Evolutionary conservation across 2,329 filamentous ascomycete species (phyloP), one percentile per base, ranked within the genome.

Genomic region (Laburnicola sp.): DNA sequence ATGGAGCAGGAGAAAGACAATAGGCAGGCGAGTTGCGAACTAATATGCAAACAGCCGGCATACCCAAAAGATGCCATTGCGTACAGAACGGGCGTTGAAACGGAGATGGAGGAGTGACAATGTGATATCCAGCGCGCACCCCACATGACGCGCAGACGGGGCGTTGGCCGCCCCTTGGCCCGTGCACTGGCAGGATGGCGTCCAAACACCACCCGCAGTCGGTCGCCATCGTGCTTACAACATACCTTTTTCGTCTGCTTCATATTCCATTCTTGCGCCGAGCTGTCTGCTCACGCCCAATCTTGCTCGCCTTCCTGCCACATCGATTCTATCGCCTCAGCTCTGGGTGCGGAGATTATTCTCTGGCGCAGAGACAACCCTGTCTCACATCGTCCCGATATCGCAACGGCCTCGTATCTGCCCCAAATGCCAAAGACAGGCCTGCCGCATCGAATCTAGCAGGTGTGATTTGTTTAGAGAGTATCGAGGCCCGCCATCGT

Each of bases 341-440:
- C 16, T 37, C 34, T 45, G 43, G 34, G 43, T 45, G 37, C 43
- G 43, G 43, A 45, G 43, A 45, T 37, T 44, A 37, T 30, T 38
- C 30, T 25, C 21, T 23, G 34, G 35, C 27, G 43, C 43, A 45
- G 16, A 30, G 16, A 16, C 16, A 16, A 27, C 43, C 34, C 43
- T 34, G 38, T 34, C 30, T 25, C 43, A 26, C 43, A 38, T 45
- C 43, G 23, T 45, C 43, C 43, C 43, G 43, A 45, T 45, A 45
- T 45, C 43, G 43, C 34, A 45, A 38, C 7, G 3, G n/a, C 34
- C 34, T 37, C 32, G 34, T 38, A 45, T 28, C 34, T 38, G 26
- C 38, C 43, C 43, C 43, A 38, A 45, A 45, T 6, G 16, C 16
- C 16, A 16, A 16, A 16, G 22, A 23, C 34, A 37, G 10, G 30